Evolutionary conservation across 345 rosid species (phyloP).

Genomic region (Eucalyptus curtisii): DNA sequence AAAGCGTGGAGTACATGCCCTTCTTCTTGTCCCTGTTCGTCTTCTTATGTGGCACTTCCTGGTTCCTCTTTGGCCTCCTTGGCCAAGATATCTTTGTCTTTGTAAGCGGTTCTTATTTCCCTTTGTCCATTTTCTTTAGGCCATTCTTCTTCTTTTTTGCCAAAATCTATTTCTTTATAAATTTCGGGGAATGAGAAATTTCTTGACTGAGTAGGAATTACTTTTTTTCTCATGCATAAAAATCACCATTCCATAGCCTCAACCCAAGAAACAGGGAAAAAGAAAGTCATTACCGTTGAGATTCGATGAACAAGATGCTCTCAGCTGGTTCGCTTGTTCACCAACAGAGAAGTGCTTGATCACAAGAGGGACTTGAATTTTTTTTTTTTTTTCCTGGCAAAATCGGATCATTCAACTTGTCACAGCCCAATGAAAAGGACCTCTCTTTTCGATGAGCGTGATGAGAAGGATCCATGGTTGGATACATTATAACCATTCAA

Average conservation of each 20-base stretch:
- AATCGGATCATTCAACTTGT: too few species aligned
- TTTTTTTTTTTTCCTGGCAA: too few species aligned
- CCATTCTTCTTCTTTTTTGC: background rate
- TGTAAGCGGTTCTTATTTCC: constrained; percentile 17
- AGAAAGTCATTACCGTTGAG: background rate
- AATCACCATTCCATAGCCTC: too few species aligned
- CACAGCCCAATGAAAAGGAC: too few species aligned
- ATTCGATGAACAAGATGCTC: background rate
- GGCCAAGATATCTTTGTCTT: constrained; percentile 76
- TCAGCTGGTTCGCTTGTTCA: too few species aligned
- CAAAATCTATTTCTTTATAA: background rate
- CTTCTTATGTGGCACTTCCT: constrained; percentile 83
- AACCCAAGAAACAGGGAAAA: too few species aligned
- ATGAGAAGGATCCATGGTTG: too few species aligned
- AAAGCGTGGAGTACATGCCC: constrained; percentile 93
- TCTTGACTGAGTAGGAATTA: background rate
- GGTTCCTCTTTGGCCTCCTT: constrained; percentile 77
- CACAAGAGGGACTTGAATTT: too few species aligned
- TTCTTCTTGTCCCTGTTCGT: constrained; percentile 81
- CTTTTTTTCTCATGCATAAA: background rate
- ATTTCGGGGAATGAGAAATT: background rate
- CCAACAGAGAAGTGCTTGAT: too few species aligned
- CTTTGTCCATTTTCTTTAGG: background rate
- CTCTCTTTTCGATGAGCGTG: too few species aligned
- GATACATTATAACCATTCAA: too few species aligned